Base-by-base conservation (phyloP, 1,284 basidiomycete species). In the Volvariella surrecta region DNA sequence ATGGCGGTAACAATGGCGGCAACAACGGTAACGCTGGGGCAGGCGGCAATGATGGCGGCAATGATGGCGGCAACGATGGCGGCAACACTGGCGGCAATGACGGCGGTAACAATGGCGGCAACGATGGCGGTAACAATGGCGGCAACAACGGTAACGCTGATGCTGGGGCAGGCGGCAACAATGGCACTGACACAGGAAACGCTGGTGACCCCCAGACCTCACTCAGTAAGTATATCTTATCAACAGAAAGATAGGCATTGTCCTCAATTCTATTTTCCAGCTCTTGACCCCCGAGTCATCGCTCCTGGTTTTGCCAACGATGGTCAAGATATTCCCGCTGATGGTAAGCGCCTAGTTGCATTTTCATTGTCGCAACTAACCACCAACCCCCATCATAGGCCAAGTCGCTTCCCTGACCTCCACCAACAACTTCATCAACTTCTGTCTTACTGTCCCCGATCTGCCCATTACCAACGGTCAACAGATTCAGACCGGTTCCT, bases 341-440 rank as follows among this genome's bases (percentile, higher is more conserved):
- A 50, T 24, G 64, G 61, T 50, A 45, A 16, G 18, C n/a, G 37
- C 9, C 11, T 40, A 6, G 17, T 17, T 30, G 2, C 31, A 11
- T 28, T n/a, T 13, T 21, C 34, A 28, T 35, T 42, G 6, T 34
- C 28, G 32, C 35, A 8, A 30, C 18, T 9, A 18, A 21, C n/a
- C 13, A 20, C 18, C 6, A 38, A 20, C 11, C 9, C 39, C 21
- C 30, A 18, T 35, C 19, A 30, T 59, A 52, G 72, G 75, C 45
- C 76, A 79, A 58, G 72, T 76, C 42, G 56, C 75, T 3, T 81
- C 78, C 9, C 56, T 74, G 42, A 82, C 80, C 13, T 78, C 75
- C 35, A 65, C 63, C 32, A 83, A 86, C 67, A 84, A 85, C 64
- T 85, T 79, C 62, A 82, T 83, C 67, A 80, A 82, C 67, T 80